These are phyloP conservation scores for Neofusicoccum umdonicola DNA, from an alignment of 2,329 filamentous ascomycete genomes.

Conservation along the genomic window DNA sequence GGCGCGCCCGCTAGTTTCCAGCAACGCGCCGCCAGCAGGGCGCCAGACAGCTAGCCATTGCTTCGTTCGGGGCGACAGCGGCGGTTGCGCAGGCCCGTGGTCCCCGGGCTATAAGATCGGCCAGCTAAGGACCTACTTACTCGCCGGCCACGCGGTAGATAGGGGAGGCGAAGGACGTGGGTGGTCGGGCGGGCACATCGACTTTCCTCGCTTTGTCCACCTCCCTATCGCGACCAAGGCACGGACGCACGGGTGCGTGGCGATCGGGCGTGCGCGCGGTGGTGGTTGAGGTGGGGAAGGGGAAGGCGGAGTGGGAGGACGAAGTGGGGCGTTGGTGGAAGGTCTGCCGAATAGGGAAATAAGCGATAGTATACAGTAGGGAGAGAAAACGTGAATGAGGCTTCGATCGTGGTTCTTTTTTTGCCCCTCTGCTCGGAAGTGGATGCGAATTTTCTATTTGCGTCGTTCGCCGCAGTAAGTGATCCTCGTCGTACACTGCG, in stretches of 20 bases:
- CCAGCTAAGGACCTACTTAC: neutral
- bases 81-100: neutral
- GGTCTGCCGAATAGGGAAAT: neutral
- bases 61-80: neutral
- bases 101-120: neutral
- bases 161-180: neutral
- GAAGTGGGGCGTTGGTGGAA: neutral
- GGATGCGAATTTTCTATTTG: too few relatives aligned
- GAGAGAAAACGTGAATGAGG: neutral
- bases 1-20: neutral
- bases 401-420: too few relatives aligned
- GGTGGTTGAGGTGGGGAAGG: neutral
- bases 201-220: neutral
- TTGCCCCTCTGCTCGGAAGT: too few relatives aligned
- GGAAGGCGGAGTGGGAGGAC: neutral
- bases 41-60: neutral
- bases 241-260: neutral
- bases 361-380: neutral
- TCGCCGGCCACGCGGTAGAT: neutral
- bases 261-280: neutral
- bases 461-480: too few relatives aligned
- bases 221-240: neutral
- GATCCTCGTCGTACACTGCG: too few relatives aligned
- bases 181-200: neutral
- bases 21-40: neutral